These are phyloP conservation scores for Leccinum uliginosum DNA, from an alignment of 768 basidiomycete species.

Conservation along the genomic window DNA sequence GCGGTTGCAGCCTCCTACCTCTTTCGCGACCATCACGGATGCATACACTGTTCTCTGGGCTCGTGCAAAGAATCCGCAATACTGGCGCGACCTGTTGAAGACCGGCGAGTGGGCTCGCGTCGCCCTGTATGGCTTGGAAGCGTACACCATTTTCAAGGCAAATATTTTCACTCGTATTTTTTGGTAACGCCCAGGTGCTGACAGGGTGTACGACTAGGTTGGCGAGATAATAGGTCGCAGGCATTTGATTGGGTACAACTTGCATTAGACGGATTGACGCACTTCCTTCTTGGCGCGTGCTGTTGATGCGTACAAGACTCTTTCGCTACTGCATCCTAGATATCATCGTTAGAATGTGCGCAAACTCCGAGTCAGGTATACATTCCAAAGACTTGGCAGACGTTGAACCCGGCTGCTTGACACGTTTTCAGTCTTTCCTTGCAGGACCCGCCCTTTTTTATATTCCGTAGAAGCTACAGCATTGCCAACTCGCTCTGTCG, in stretches of 20 bases:
- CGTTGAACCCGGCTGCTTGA: background rate
- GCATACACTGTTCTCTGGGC: conserved; percentile 66
- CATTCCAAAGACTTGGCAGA: conserved; percentile 2
- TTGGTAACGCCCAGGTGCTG: background rate
- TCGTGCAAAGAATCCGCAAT: conserved; percentile 52
- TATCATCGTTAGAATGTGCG: conserved; percentile 3
- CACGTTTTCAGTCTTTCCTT: background rate
- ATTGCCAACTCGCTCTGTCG: background rate
- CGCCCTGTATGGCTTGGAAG: conserved; percentile 76
- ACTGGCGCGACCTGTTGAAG: conserved; percentile 55
- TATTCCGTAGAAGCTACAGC: background rate
- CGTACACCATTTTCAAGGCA: conserved; percentile 88
- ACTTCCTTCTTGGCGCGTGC: background rate
- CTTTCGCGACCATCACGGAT: conserved; percentile 45
- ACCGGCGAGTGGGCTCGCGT: conserved; percentile 67
- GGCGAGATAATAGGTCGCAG: conserved; percentile 86
- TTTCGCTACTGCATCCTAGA: conserved; percentile 8
- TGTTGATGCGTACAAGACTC: background rate
- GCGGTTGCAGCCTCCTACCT: conserved; percentile 56
- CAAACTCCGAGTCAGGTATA: background rate
- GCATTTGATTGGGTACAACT: conserved; percentile 73
- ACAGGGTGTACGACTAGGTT: conserved; percentile 42
- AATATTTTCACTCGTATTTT: conserved; percentile 12
- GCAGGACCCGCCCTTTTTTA: background rate
- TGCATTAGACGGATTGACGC: conserved; percentile 40